Percentiles rank a stretch among this genome's conserved stretches.
phyloP scores from a whole-genome alignment of 2,329 filamentous ascomycete species.

The Cordyceps militaris region DNA sequence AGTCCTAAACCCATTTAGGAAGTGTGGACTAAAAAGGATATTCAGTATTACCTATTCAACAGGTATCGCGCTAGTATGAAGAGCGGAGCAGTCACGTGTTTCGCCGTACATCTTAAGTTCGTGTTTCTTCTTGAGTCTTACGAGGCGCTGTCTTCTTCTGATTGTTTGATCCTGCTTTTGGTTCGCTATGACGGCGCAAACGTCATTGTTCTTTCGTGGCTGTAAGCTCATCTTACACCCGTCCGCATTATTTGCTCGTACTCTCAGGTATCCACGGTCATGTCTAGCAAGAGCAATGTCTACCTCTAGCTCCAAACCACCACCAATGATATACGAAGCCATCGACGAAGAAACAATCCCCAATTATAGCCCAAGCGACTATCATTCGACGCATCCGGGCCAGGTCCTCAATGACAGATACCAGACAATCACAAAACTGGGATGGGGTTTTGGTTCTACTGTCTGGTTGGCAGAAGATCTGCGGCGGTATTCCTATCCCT shows the following conservation, averaged over 20 bases:
- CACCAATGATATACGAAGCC: constrained; percentile 1
- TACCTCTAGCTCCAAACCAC: neutral
- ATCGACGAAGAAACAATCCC: constrained; percentile 19
- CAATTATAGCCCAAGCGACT: constrained; percentile 13
- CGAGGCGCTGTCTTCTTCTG: too few relatives aligned
- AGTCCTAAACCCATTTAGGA: too few relatives aligned
- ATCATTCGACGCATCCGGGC: constrained; percentile 16
- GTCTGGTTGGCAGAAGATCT: constrained; percentile 22
- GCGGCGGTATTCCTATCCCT: constrained; percentile 3
- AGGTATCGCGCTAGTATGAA: too few relatives aligned
- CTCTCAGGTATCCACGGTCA: neutral
- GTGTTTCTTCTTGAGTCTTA: too few relatives aligned
- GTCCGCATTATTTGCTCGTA: neutral
- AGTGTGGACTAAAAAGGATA: too few relatives aligned
- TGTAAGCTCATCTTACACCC: neutral
- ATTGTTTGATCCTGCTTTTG: neutral
- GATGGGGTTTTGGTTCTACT: constrained; percentile 18
- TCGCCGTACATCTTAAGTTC: too few relatives aligned
- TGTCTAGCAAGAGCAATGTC: constrained; percentile 6
- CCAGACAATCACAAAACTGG: constrained; percentile 19
- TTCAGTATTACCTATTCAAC: too few relatives aligned
- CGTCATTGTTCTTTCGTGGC: neutral
- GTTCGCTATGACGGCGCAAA: neutral
- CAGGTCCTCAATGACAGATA: constrained; percentile 17
- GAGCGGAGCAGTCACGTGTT: too few relatives aligned